Evolutionary conservation across 2,329 filamentous ascomycete genomes (phyloP).

Genomic region (Pseudogymnoascus sp.): DNA sequence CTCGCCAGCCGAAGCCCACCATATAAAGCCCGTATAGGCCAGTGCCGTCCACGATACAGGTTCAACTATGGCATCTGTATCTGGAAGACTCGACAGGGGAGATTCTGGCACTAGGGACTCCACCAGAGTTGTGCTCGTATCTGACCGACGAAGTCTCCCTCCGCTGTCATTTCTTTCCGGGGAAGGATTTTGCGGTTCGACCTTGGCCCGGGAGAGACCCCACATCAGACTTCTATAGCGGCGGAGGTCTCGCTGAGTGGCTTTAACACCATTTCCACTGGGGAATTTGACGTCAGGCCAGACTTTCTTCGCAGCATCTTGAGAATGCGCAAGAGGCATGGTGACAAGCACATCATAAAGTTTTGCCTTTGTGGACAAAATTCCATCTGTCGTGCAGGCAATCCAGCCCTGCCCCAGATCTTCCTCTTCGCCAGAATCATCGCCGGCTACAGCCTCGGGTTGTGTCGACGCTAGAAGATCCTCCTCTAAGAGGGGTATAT

Average conservation of each 20-base stretch:
- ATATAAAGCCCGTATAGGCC: conserved; percentile 79
- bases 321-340: conserved; percentile 59
- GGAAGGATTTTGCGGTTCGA: neutral
- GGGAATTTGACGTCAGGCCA: conserved; percentile 73
- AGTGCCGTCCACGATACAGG: conserved; percentile 65
- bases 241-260: conserved; percentile 83
- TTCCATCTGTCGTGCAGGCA: conserved; percentile 91
- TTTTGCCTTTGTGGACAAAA: conserved; percentile 76
- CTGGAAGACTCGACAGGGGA: conserved; percentile 40
- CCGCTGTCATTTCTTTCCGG: conserved; percentile 1
- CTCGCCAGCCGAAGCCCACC: conserved; percentile 83
- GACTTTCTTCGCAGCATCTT: conserved; percentile 51
- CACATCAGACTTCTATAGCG: conserved; percentile 66
- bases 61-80: conserved; percentile 52
- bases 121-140: neutral
- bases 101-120: neutral
- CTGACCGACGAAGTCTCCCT: neutral
- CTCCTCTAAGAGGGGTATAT: conserved; percentile 71
- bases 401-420: conserved; percentile 68
- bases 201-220: conserved; percentile 46
- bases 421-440: conserved; percentile 35
- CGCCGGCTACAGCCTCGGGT: conserved; percentile 18
- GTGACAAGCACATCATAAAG: conserved; percentile 88
- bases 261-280: conserved; percentile 62
- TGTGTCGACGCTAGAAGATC: conserved; percentile 45